A percentile compares a stretch with the other conserved stretches of the same genome.
These are phyloP conservation scores for Leccinum pallidistipes DNA, from an alignment of 1,284 basidiomycete genomes.

Conservation along the genomic window DNA sequence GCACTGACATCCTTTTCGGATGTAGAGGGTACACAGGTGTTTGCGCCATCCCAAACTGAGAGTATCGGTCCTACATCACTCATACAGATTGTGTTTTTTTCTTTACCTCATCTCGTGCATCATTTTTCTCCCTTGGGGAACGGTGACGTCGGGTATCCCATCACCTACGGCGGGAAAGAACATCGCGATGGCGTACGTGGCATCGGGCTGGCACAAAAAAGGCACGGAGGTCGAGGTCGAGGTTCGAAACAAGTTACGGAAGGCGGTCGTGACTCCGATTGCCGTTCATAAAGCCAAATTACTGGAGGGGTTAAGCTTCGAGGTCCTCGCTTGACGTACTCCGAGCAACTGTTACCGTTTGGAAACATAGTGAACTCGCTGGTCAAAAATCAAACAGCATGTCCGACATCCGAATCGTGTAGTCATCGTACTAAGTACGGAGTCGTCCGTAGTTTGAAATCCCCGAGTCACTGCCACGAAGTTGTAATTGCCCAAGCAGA, in stretches of 20 bases:
- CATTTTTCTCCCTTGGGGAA: conserved; percentile 42
- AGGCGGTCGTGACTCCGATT: conserved; percentile 71
- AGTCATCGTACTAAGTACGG: too few species aligned
- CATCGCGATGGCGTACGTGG: conserved; percentile 95
- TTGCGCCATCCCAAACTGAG: conserved; percentile 53
- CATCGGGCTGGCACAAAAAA: conserved; percentile 84
- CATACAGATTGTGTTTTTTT: not conserved
- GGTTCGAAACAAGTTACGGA: conserved; percentile 72
- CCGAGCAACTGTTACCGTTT: too few species aligned
- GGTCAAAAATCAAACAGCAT: too few species aligned
- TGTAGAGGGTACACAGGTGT: conserved; percentile 81
- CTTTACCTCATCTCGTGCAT: conserved; percentile 4
- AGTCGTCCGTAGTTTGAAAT: too few species aligned
- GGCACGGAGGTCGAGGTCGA: conserved; percentile 82
- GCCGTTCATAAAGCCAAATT: conserved; percentile 79
- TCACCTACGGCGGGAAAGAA: conserved; percentile 90
- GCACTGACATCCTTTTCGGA: conserved; percentile 7
- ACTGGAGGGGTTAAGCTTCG: conserved; percentile 55
- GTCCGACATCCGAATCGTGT: too few species aligned
- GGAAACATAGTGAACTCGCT: too few species aligned
- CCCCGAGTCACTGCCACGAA: too few species aligned
- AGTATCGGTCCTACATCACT: conserved; percentile 50
- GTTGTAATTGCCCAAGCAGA: too few species aligned
- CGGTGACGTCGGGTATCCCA: conserved; percentile 93
- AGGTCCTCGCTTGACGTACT: not conserved